Evolutionary conservation across 257 asterid genomes (phyloP), one percentile per base, ranked within the genome.

Genomic region (Solanum medicagineum): DNA sequence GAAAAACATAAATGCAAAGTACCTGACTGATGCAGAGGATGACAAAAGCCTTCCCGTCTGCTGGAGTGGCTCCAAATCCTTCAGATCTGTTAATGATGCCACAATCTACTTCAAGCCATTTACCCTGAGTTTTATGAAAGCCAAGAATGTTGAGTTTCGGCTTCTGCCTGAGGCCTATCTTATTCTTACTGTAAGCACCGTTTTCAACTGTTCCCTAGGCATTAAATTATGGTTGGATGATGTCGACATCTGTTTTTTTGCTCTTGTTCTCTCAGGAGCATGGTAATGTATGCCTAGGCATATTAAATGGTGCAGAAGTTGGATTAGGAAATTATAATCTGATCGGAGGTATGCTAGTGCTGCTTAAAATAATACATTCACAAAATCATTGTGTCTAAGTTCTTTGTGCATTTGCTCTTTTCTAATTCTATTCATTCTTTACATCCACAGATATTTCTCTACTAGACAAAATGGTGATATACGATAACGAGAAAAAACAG

Each of bases 201-300:
- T 26, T 36, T 62, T 69, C 40, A 32, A 60, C 75, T 32, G 40
- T 22, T 22, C 16, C 32, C 4, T 24, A 9, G 83, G 83, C 3
- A 51, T 79, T 53, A 63, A 47, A 53, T 19, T 36, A 53, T 32
- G 53, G 73, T 5, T 8, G 47, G 12, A 71, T 1, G 15, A 45
- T 56, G 1, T 62, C 29, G 3, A 14, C 7, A 14, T 26, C 65
- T 79, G 65, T 24, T 17, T 79, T 36, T 79, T 29, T 9, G 49
- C 49, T 57, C 47, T 62, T 12, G 11, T 45, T 65, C 81, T 87
- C 92, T 79, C 93, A 96, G 99, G 93, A 86, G 66, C 94, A 85
- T 6, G 99, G 99, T 84, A 95, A 88, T 74, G 93, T 86, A 84
- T 97, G 99, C 93, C 91, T 97, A 70, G 99, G 99, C 73, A 93